Percentiles rank a stretch among this genome's conserved stretches.
Conservation (phyloP, 352 stramenopile genomes). For the Globisporangium rhizosaccharum region DNA sequence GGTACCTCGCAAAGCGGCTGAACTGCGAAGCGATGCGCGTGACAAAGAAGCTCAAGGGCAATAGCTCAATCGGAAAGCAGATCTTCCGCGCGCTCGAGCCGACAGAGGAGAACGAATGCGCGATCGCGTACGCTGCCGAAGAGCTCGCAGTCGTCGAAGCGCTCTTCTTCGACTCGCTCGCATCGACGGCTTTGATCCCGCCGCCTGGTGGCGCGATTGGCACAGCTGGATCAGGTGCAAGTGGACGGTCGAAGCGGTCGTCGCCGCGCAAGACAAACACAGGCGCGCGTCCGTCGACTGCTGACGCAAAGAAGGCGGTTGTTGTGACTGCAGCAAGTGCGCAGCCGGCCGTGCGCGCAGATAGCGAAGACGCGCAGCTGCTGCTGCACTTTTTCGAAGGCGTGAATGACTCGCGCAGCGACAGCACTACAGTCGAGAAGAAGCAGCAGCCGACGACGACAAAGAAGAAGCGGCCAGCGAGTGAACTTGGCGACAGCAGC, state of each 20-base stretch:
- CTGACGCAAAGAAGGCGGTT: not conserved
- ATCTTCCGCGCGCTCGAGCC: constrained; percentile 79
- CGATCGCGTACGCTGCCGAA: constrained; percentile 44
- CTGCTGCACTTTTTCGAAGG: constrained; percentile 74
- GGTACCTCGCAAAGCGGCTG: constrained; percentile 79
- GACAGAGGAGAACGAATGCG: constrained; percentile 43
- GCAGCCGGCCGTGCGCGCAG: constrained; percentile 10
- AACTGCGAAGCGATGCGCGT: constrained; percentile 88
- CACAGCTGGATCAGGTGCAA: not conserved
- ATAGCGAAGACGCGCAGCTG: constrained; percentile 68
- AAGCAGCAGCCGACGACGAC: not conserved
- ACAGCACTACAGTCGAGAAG: not conserved
- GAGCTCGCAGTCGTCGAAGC: constrained; percentile 61
- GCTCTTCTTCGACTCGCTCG: constrained; percentile 69
- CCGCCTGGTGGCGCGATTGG: not conserved
- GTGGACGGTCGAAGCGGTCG: constrained; percentile 8
- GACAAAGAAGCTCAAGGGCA: constrained; percentile 87
- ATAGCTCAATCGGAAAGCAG: constrained; percentile 86
- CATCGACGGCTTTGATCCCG: constrained; percentile 14
- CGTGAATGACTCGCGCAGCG: constrained; percentile 20
- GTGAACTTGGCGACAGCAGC: constrained; percentile 12
- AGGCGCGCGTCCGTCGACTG: not conserved
- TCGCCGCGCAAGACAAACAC: constrained; percentile 15
- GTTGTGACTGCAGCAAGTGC: not conserved
- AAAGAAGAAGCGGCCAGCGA: constrained; percentile 55